Base-by-base conservation (phyloP, 2,329 filamentous ascomycete species). In the Calonectria fujianensis region DNA sequence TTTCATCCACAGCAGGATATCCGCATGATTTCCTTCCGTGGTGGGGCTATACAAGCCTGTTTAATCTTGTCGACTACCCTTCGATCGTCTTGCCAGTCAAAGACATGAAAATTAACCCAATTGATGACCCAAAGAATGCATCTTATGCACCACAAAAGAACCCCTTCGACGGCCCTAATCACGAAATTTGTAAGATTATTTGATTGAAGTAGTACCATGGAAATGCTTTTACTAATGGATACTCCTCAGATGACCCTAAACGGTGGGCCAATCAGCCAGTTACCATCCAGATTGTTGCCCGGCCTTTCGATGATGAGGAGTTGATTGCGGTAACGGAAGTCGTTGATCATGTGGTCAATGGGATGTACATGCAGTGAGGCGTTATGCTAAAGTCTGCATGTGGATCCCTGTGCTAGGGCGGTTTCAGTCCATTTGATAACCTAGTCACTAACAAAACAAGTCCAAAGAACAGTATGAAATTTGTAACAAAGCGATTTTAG, bases 31-130 rank as follows among this genome's bases (percentile, higher is more conserved):
- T 61, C n/a, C 32, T 61, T 8, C 32, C 54, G 9, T 61, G 32
- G 54, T 61, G 54, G 54, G 54, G 54, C 14, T 61, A 61, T 7
- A 61, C 54, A 16, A 61, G 54, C 8, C n/a, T 61, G 5, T 61
- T 61, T 7, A 61, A 61, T 31, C 54, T 61, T 8, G 32, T 61
- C 2, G 54, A 61, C 32, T 61, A 61, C n/a, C 54, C 54, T 27
- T 61, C 54, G 4, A 61, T 24, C 3, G 54, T 61, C 20, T 14
- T 61, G n/a, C 54, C 54, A 10, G 54, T 39, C 11, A 61, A 61
- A n/a, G 32, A 39, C 37, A 39, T 61, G 32, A 61, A 27, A n/a
- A 61, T 61, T 39, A 61, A 39, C 4, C 11, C 54, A 7, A 39
- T 6, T 8, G 32, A 61, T 27, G 54, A 61, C 14, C 32, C 54